Evolutionary conservation across 805 yeast genomes (phyloP), one percentile per base, ranked within the genome.

Genomic region (Yamadazyma takamatsuzukensis): DNA sequence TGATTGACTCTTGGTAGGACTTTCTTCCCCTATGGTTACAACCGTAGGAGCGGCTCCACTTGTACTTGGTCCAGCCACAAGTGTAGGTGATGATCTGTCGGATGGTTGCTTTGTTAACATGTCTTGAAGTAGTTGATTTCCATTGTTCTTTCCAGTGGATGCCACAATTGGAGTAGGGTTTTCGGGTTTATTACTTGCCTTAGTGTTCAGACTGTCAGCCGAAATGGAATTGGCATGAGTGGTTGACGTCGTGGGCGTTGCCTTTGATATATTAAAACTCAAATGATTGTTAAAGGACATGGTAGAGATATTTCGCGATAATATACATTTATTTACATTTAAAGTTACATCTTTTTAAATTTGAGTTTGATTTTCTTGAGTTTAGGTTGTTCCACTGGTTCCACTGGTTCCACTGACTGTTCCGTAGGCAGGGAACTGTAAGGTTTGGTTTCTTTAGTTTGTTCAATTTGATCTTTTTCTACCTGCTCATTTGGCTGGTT

Each of bases 201-300:
- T n/a, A n/a, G n/a, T n/a, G n/a, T n/a, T n/a, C n/a, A n/a, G 32
- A 38, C 17, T 19, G 25, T 13, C 12, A 12, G 15, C n/a, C 9
- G 28, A 11, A 6, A 18, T 11, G 7, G 30, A 19, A 34, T 47
- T 59, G 22, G 57, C 48, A 29, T 61, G 60, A 15, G 66, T 58
- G 6, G 70, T 64, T 12, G 69, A 63, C 2, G 70, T 64, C 2
- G 72, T 65, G 13, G 72, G 60, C 7, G 60, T 52, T 3, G 71
- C 47, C 41, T 66, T 66, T 16, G 61, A 45, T 15, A 64, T 48
- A 37, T 52, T 65, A 43, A 63, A 64, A 8, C 54, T 50, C 32
- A 56, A 21, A 21, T 31, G 54, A 29, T 51, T 56, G 31, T 49
- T 56, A 39, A 48, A 53, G 16, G 63, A 41, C 66, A 58, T 56